A percentile compares a stretch with the other conserved stretches of the same genome.
Evolutionary conservation across 805 yeast genomes (phyloP).

Genomic region (Nakazawaea wickerhamii): DNA sequence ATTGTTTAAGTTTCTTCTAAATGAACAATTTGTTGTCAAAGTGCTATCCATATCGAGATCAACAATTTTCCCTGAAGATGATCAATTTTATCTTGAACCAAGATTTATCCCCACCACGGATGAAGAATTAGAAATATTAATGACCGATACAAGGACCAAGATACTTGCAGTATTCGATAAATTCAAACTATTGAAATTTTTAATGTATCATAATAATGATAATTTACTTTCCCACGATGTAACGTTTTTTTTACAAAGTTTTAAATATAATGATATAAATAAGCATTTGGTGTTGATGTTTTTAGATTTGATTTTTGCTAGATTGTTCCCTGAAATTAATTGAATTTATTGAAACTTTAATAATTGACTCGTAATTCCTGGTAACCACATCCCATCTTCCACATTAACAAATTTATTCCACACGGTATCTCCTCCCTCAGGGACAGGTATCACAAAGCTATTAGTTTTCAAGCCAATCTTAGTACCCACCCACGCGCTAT

Average conservation of each 20-base stretch:
- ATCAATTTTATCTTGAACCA: constrained; percentile 21
- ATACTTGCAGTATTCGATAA: constrained; percentile 5
- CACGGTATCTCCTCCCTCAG: constrained; percentile 14
- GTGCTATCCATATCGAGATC: constrained; percentile 17
- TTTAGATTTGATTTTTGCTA: constrained; percentile 36
- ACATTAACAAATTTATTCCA: constrained; percentile 24
- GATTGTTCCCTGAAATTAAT: constrained; percentile 30
- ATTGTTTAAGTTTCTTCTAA: constrained; percentile 20
- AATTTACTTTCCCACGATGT: constrained; percentile 12
- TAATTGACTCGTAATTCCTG: constrained; percentile 18
- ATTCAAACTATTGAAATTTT: neutral
- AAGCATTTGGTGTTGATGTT: constrained; percentile 36
- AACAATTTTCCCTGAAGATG: constrained; percentile 25
- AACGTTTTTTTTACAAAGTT: constrained; percentile 26
- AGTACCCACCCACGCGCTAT: constrained; percentile 29
- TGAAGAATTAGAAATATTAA: constrained; percentile 20
- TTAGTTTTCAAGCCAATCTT: constrained; percentile 24
- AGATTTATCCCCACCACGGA: constrained; percentile 25
- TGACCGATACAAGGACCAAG: constrained; percentile 14
- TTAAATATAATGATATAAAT: constrained; percentile 34
- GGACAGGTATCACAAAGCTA: constrained; percentile 24
- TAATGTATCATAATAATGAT: constrained; percentile 12
- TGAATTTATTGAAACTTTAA: constrained; percentile 14
- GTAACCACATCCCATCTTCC: constrained; percentile 20
- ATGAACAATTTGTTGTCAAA: constrained; percentile 14